Conservation (phyloP, 345 rosid genomes). For the Brassica carinata region DNA sequence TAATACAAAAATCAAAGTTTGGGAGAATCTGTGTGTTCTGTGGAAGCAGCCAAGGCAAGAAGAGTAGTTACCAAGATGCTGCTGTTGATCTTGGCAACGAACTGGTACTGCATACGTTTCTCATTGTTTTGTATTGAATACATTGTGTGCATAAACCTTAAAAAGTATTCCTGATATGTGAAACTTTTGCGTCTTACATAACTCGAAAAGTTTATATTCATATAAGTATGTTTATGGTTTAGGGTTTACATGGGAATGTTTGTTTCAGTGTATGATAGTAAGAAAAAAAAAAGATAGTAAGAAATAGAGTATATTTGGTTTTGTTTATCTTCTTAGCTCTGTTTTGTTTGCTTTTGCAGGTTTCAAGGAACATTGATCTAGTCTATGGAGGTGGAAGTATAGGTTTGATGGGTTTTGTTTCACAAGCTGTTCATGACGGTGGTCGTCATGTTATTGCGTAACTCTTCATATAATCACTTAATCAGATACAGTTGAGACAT, state of each 20-base stretch:
- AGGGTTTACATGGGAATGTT: neutral
- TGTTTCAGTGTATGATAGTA: conserved; percentile 14
- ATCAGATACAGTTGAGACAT: neutral
- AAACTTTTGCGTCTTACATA: conserved; percentile 3
- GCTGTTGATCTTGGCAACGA: conserved; percentile 82
- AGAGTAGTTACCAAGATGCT: conserved; percentile 67
- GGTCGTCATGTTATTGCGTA: conserved; percentile 99
- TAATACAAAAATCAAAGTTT: conserved; percentile 49
- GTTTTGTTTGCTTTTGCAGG: conserved; percentile 52
- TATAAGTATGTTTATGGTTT: too few relatives aligned
- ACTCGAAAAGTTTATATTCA: neutral
- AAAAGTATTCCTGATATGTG: neutral
- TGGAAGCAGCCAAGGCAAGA: conserved; percentile 86
- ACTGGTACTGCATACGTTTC: conserved; percentile 48
- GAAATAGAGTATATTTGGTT: neutral
- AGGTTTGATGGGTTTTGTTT: conserved; percentile 97
- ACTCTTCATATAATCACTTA: conserved; percentile 7
- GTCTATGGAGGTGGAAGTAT: conserved; percentile 99
- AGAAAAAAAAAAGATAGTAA: neutral
- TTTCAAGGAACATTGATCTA: conserved; percentile 92
- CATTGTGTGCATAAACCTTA: conserved; percentile 31
- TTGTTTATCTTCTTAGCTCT: conserved; percentile 1
- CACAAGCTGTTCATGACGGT: conserved; percentile 99
- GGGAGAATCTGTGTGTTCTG: conserved; percentile 89
- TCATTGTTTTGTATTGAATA: neutral